A percentile compares a stretch with the other conserved stretches of the same genome.
These are phyloP conservation scores for Cercophora samala DNA, from an alignment of 495 filamentous ascomycete genomes.

Conservation along the genomic window DNA sequence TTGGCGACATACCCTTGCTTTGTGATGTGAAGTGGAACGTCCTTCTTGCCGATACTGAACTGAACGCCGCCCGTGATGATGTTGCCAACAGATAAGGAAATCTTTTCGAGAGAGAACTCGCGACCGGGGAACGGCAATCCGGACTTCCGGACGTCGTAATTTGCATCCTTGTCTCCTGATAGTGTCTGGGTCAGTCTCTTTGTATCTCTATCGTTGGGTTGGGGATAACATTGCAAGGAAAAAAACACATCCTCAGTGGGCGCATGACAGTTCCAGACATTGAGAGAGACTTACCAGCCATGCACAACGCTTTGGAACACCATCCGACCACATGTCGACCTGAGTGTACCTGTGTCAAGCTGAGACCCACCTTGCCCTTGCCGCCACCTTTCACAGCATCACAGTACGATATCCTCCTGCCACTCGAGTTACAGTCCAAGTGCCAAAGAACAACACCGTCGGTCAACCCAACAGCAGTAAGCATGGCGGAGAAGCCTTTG, in stretches of 20 bases:
- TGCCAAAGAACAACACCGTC: background rate
- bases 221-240: no score
- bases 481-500: background rate
- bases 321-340: background rate
- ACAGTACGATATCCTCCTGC: background rate
- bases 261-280: no score
- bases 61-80: background rate
- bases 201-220: background rate
- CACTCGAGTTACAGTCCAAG: background rate
- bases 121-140: background rate
- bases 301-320: background rate
- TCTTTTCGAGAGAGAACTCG: background rate
- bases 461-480: background rate
- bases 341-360: background rate
- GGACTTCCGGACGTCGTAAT: background rate
- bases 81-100: background rate
- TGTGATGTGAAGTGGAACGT: background rate
- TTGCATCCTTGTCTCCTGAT: background rate
- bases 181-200: background rate
- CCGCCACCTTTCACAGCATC: background rate
- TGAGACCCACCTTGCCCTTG: background rate
- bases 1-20: background rate
- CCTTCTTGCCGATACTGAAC: background rate
- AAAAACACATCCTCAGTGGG: no score
- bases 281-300: background rate